Evolutionary conservation across 2,329 filamentous ascomycete genomes (phyloP).

Genomic region (Plectosphaerella plurivora): DNA sequence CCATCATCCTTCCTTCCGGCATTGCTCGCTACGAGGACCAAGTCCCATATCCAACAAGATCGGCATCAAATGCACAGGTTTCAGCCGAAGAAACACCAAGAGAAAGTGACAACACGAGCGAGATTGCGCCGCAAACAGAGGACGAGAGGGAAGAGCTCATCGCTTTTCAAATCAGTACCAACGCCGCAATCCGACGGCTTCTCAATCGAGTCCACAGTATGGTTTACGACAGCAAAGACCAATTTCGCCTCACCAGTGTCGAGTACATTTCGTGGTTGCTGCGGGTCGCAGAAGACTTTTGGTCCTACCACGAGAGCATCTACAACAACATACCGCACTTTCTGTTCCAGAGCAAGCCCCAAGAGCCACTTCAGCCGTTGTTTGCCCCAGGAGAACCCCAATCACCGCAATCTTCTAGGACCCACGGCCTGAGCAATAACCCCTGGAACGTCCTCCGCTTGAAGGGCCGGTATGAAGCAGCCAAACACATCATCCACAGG

Average conservation of each 20-base stretch:
- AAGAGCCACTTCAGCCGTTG: not conserved
- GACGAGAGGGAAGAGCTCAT: constrained; percentile 17
- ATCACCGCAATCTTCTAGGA: constrained; percentile 8
- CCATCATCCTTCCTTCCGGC: constrained; percentile 19
- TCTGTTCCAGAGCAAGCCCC: constrained; percentile 11
- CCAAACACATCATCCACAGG: constrained; percentile 23
- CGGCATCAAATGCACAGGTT: not conserved
- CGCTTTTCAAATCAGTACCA: constrained; percentile 24
- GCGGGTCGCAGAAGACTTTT: constrained; percentile 16
- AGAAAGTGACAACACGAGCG: not conserved
- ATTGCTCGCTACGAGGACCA: constrained; percentile 22
- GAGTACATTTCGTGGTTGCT: constrained; percentile 21
- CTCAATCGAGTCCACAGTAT: constrained; percentile 23
- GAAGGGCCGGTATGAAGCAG: constrained; percentile 21
- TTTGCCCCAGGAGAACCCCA: not conserved
- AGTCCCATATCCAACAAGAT: constrained; percentile 15
- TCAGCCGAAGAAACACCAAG: not conserved
- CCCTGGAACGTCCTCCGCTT: constrained; percentile 23
- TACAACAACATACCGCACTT: constrained; percentile 21
- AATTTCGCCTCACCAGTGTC: constrained; percentile 12
- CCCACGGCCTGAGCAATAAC: constrained; percentile 17
- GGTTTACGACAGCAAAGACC: constrained; percentile 21
- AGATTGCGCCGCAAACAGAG: not conserved
- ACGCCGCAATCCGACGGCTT: constrained; percentile 22
- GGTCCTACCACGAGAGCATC: constrained; percentile 19